Percentiles rank a stretch among this genome's conserved stretches.
These are phyloP conservation scores for Dothistroma pini DNA, from an alignment of 2,329 filamentous ascomycete genomes.

Conservation along the genomic window DNA sequence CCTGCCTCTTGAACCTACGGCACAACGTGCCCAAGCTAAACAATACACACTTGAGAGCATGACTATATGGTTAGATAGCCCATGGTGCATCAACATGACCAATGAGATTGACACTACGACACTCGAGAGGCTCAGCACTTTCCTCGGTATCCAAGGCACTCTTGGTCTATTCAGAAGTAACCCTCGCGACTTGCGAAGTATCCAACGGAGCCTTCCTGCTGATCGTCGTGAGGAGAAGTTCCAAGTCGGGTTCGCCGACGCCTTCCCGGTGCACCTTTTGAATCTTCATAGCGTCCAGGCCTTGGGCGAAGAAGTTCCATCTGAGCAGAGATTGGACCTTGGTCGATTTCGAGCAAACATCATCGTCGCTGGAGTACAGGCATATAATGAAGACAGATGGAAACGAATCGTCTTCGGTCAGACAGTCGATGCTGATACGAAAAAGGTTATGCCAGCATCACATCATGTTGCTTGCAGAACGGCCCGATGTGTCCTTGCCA, in stretches of 20 bases:
- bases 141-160: constrained; percentile 63
- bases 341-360: constrained; percentile 69
- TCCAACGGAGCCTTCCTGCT: constrained; percentile 58
- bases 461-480: constrained; percentile 61
- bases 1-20: constrained; percentile 61
- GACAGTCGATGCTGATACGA: neutral
- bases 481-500: constrained; percentile 67
- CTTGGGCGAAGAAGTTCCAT: constrained; percentile 55
- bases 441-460: constrained; percentile 23
- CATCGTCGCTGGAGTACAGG: constrained; percentile 59
- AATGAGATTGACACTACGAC: constrained; percentile 50
- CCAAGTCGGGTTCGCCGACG: constrained; percentile 65
- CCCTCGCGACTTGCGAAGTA: constrained; percentile 50
- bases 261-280: constrained; percentile 66
- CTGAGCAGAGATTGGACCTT: constrained; percentile 55
- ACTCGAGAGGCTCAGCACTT: constrained; percentile 59
- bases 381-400: constrained; percentile 70
- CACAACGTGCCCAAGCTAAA: constrained; percentile 54
- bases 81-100: constrained; percentile 46
- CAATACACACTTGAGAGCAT: constrained; percentile 61
- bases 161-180: constrained; percentile 68
- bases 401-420: constrained; percentile 52
- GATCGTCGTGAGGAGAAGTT: constrained; percentile 59
- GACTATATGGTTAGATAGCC: constrained; percentile 61
- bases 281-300: constrained; percentile 62